Evolutionary conservation across 2,329 filamentous ascomycete genomes (phyloP), one percentile per base, ranked within the genome.

Genomic region (Aureobasidium namibiae): DNA sequence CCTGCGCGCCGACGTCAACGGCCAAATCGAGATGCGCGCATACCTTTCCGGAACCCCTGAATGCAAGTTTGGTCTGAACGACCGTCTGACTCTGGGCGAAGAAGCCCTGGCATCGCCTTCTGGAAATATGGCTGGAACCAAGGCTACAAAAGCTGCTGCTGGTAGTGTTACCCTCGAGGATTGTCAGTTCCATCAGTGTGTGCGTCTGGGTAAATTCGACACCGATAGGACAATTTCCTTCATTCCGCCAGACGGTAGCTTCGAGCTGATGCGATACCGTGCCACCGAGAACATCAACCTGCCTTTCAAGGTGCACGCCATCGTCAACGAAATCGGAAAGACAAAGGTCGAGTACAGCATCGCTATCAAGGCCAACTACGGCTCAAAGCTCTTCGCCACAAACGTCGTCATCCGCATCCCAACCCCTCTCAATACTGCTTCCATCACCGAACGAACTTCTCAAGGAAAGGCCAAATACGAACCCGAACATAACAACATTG

Each of bases 281-380:
- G 92, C 94, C 11, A 97, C 92, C 24, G 94, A 99, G 73, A 99
- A 99, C 70, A 92, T 99, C 71, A 99, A 99, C 71, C 80, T 99
- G 16, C 95, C 94, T 0, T 99, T 99, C 82, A 97, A 96, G 73
- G 91, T 99, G 10, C 94, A 99, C 71, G 92, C 92, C 65, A 99
- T 99, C 66, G 94, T 99, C 69, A 96, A 96, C 71, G 94, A 99
- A 75, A 83, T 97, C 61, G 92, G 94, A 65, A 95, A 94, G 70
- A 94, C 90, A 42, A 97, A 96, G 75, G 94, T 99, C 62, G 94
- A 99, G 75, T 99, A 97, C 78, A 96, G 90, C 77, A 95, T 99
- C 68, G 91, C 91, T 57, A 92, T 99, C 69, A 92, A 94, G 70
- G 92, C 94, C 64, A 99, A 99, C 75, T 99, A 96, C 69, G 92